These are phyloP conservation scores for Monotropa hypopitys DNA, from an alignment of 179 eudicot genomes.

Conservation along the genomic window DNA sequence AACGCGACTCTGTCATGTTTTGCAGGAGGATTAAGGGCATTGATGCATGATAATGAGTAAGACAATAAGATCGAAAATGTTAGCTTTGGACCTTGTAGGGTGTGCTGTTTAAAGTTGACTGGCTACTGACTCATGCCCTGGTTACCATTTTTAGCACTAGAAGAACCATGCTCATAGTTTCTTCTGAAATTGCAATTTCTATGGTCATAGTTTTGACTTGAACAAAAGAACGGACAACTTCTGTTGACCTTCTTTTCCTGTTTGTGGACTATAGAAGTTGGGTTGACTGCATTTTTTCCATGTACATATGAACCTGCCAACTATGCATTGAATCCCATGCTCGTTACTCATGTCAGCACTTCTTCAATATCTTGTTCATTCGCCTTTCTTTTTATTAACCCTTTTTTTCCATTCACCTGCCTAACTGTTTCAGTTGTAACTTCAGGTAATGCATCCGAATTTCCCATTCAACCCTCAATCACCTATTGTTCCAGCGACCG, in stretches of 20 bases:
- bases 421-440: background rate
- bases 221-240: background rate
- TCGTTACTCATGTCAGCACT: background rate
- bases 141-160: background rate
- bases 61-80: too few species aligned
- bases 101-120: background rate
- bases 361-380: background rate
- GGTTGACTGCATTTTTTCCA: background rate
- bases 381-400: background rate
- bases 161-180: background rate
- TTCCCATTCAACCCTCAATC: conserved; percentile 47
- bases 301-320: background rate
- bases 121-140: background rate
- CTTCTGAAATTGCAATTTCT: background rate
- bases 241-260: background rate
- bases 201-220: background rate
- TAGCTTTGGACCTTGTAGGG: background rate
- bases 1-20: background rate
- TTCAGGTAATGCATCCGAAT: conserved; percentile 52
- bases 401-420: background rate
- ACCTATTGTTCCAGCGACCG: conserved; percentile 21
- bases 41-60: background rate
- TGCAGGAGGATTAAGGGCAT: background rate
- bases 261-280: background rate
- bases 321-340: background rate